Evolutionary conservation across 768 basidiomycete species (phyloP), one percentile per base, ranked within the genome.

Genomic region (Dentipellis sp.): DNA sequence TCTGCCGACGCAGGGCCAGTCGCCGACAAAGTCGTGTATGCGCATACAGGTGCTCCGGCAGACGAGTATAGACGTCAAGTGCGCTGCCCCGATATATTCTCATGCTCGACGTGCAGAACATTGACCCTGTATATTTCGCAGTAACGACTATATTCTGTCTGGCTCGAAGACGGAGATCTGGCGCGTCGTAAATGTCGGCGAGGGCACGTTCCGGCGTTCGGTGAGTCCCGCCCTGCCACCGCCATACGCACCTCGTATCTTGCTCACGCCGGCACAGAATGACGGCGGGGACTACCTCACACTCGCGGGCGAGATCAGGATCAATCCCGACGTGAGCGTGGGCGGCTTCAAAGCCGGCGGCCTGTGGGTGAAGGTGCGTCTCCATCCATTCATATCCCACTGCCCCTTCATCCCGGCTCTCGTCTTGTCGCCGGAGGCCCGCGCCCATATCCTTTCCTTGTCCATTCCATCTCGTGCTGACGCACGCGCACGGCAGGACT

Each of bases 301-400:
- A 1, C 88, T 81, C 61, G 74, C 71, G 17, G 87, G 88, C 9
- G 80, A 86, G 56, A 80, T 89, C 17, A 66, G 60, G n/a, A 74
- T 86, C 23, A 69, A 71, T 49, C 67, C 74, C 3, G 64, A 69
- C 8, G 68, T 83, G 53, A 78, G 74, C 52, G 71, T 83, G 11
- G 71, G 77, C n/a, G 84, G 82, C 0, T 89, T 90, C 67, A 80
- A 68, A 63, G 82, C 83, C 3, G 78, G 79, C 19, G 86, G 84
- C 9, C 72, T 90, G 35, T 75, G 72, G 9, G 78, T 88, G 45
- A 80, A 80, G 74, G 86, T 86, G 65, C 39, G 72, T 50, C 17
- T 17, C 35, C 42, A 6, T 19, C 10, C 42, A 54, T 16, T 4
- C 51, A 10, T 52, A 53, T 50, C n/a, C 40, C 50, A 17, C 37